Conservation (phyloP, 1,139 yeast species). For the Pichiaceae sp. region DNA sequence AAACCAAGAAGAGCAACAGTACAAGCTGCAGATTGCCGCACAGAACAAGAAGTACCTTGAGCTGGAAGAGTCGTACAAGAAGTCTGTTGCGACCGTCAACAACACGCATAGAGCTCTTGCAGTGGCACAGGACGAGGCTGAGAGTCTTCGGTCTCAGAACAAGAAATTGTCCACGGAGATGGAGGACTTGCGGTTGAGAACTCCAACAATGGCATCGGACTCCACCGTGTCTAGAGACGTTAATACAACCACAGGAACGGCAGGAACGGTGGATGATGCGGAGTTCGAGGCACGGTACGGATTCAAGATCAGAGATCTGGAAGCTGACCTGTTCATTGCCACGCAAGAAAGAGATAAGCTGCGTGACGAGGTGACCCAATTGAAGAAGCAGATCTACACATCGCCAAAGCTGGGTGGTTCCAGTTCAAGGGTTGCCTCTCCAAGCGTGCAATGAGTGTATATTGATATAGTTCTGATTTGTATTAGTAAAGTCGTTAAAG, state of each 20-base stretch:
- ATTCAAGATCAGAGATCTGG: constrained; percentile 71
- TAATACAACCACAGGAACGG: constrained; percentile 8
- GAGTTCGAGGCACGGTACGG: constrained; percentile 61
- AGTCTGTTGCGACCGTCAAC: constrained; percentile 63
- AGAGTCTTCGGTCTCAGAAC: constrained; percentile 47
- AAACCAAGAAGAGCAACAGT: constrained; percentile 24
- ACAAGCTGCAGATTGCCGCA: constrained; percentile 13
- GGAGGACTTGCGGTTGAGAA: constrained; percentile 50
- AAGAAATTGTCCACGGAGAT: constrained; percentile 55
- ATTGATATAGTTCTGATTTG: neutral
- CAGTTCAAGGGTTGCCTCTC: too few relatives aligned
- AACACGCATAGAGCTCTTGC: constrained; percentile 71
- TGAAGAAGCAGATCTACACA: constrained; percentile 40
- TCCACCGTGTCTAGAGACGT: constrained; percentile 16
- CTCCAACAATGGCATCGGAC: neutral
- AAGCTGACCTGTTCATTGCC: constrained; percentile 74
- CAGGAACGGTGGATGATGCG: constrained; percentile 24
- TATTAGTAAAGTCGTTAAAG: constrained; percentile 2
- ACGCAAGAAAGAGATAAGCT: constrained; percentile 80
- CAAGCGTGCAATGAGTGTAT: too few relatives aligned
- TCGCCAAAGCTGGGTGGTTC: neutral
- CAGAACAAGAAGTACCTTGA: constrained; percentile 14
- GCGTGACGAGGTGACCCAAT: constrained; percentile 50
- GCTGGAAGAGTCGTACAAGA: constrained; percentile 52
- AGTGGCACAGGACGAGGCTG: constrained; percentile 63